Percentiles rank a stretch among this genome's conserved stretches.
Conservation (phyloP, 371 early-diverging fungal species). For the Lichtheimia hyalospora region DNA sequence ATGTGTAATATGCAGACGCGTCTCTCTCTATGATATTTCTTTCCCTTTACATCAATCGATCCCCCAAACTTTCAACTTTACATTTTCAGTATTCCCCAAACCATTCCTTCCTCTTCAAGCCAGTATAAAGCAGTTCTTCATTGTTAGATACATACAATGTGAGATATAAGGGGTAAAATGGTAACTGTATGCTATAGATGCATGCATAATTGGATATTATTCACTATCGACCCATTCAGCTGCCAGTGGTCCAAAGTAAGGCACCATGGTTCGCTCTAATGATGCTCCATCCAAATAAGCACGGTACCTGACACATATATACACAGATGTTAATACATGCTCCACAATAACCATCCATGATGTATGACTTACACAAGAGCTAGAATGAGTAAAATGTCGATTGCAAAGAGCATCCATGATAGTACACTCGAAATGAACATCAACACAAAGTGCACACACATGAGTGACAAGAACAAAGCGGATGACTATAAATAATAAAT, state of each 20-base stretch:
- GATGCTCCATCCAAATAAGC: slow-evolving; percentile 67
- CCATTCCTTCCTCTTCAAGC: too few species aligned
- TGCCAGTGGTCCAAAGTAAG: slow-evolving; percentile 61
- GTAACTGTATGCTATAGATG: too few species aligned
- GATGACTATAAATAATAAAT: slow-evolving; percentile 34
- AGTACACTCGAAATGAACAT: slow-evolving; percentile 52
- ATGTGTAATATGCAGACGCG: too few species aligned
- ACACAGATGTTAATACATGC: neutral
- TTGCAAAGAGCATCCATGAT: slow-evolving; percentile 59
- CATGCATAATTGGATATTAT: slow-evolving; percentile 19
- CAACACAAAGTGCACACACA: slow-evolving; percentile 47
- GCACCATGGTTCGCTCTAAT: slow-evolving; percentile 60
- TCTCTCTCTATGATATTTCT: neutral
- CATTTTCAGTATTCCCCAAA: neutral
- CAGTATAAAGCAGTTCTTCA: too few species aligned
- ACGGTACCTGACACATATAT: slow-evolving; percentile 41
- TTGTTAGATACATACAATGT: too few species aligned
- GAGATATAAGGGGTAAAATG: too few species aligned
- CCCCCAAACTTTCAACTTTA: neutral
- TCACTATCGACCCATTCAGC: slow-evolving; percentile 65
- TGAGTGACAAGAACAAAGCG: slow-evolving; percentile 33
- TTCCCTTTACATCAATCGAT: neutral
- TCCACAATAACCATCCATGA: neutral
- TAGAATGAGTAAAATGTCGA: slow-evolving; percentile 40
- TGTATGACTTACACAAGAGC: slow-evolving; percentile 45